phyloP scores from a whole-genome alignment of 192 early-diverging fungal species.

The Radiomyces spectabilis region DNA sequence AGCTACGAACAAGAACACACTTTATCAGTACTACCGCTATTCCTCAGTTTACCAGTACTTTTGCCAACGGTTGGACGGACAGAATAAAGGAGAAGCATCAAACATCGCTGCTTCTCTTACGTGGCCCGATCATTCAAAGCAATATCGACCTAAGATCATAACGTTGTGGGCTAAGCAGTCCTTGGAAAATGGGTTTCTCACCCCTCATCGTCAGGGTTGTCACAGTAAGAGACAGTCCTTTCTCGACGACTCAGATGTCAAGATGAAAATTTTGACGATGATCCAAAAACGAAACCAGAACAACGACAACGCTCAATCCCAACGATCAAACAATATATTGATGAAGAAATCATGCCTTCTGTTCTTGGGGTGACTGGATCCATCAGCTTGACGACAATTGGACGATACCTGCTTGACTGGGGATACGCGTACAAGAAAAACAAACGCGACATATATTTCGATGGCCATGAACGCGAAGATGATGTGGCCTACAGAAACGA shows the following conservation, averaged over 20 bases:
- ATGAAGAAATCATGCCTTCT: not conserved
- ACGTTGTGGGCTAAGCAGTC: not conserved
- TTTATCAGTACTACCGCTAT: too few species aligned
- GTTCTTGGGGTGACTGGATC: not conserved
- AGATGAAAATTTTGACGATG: not conserved
- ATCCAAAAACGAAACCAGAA: not conserved
- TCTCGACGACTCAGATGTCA: not conserved
- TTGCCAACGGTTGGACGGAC: not conserved
- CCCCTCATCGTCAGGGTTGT: not conserved
- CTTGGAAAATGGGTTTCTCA: not conserved
- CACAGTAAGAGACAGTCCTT: not conserved
- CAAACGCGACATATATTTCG: conserved; percentile 2
- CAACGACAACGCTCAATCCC: not conserved
- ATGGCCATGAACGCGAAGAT: conserved; percentile 18
- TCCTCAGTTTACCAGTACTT: not conserved
- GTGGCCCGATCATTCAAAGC: not conserved
- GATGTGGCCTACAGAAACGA: conserved; percentile 7
- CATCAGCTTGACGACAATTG: not conserved
- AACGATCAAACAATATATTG: not conserved
- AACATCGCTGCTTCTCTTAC: not conserved
- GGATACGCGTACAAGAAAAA: conserved; percentile 9
- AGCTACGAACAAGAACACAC: too few species aligned
- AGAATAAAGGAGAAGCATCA: not conserved
- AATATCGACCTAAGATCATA: not conserved
- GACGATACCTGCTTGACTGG: not conserved